Evolutionary conservation across 441 rosid genomes (phyloP).

Genomic region (Syzygium malaccense): DNA sequence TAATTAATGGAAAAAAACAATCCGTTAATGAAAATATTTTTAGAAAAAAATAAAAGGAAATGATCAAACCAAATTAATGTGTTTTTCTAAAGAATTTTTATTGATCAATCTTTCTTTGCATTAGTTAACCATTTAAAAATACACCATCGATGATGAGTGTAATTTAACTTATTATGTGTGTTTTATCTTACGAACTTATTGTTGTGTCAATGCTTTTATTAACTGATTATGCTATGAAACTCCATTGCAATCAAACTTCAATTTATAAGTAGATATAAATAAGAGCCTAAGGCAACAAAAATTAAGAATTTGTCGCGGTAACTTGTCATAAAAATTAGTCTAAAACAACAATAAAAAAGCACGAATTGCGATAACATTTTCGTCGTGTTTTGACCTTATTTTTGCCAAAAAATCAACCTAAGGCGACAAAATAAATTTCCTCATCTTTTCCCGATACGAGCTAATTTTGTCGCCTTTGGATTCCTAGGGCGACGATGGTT

Average conservation of each 20-base stretch:
- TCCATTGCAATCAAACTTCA: not conserved
- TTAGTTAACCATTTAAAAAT: not conserved
- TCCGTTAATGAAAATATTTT: too few species aligned
- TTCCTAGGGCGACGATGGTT: not conserved
- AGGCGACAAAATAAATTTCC: not conserved
- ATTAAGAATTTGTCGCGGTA: not conserved
- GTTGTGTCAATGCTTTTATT: not conserved
- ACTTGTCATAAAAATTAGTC: not conserved
- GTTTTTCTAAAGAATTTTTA: not conserved
- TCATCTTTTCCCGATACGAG: not conserved
- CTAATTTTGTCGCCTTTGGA: not conserved
- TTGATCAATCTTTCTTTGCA: not conserved
- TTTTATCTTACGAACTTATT: not conserved
- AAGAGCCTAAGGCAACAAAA: not conserved
- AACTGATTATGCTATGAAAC: not conserved
- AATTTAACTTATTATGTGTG: not conserved
- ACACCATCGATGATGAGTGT: not conserved
- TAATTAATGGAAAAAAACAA: too few species aligned
- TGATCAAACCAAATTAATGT: not conserved
- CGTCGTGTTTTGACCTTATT: rapidly evolving
- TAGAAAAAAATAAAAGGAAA: not conserved
- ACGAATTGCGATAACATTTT: not conserved
- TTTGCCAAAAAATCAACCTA: not conserved
- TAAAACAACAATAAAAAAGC: not conserved
- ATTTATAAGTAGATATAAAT: not conserved